Base-by-base conservation (phyloP, 352 stramenopile species). In the Pythium folliculosum region DNA sequence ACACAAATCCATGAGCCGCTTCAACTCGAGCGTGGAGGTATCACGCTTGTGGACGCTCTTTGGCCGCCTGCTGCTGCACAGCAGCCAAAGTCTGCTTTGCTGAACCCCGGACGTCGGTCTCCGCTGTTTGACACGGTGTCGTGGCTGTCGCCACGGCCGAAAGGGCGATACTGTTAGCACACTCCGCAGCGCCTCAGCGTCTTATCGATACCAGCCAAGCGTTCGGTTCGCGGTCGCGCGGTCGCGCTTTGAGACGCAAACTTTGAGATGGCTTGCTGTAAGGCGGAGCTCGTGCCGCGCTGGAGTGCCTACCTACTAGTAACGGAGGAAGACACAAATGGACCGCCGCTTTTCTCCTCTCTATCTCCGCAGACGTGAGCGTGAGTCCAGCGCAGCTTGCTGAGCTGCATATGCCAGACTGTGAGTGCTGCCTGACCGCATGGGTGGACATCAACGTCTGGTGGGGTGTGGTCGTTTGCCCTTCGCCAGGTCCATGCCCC, bases 1-100 rank as follows among this genome's bases (percentile, higher is more conserved):
- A 47, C 40, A 47, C 40, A 47, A 47, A 47, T 47, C 40, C 40
- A 47, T 47, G 14, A 47, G 40, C 40, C 40, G 40, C 40, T 47
- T 47, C 40, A 47, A 47, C 40, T 47, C 14, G 40, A 19, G 40
- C 14, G 6, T 13, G 1, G 40, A 8, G 2, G 1, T 21, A 6
- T 19, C 13, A 6, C 4, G 40, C 17, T n/a, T 19, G 40, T n/a
- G 40, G 40, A 47, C 40, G 40, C 40, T 47, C 40, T 47, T 47
- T 47, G 40, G 4, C 40, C 40, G 40, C 40, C 40, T n/a, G 40
- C 14, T n/a, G 40, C 40, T 47, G 40, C 40, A 47, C 40, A 19
- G 27, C 27, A 32, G 27, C 27, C 27, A 32, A 2, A 32, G 27
- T 32, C 27, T 32, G 27, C 27, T 2, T 6, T 47, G 40, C 40